Evolutionary conservation across 1,139 yeast species (phyloP), one percentile per base, ranked within the genome.

Genomic region (Geotrichum phurueaensis): DNA sequence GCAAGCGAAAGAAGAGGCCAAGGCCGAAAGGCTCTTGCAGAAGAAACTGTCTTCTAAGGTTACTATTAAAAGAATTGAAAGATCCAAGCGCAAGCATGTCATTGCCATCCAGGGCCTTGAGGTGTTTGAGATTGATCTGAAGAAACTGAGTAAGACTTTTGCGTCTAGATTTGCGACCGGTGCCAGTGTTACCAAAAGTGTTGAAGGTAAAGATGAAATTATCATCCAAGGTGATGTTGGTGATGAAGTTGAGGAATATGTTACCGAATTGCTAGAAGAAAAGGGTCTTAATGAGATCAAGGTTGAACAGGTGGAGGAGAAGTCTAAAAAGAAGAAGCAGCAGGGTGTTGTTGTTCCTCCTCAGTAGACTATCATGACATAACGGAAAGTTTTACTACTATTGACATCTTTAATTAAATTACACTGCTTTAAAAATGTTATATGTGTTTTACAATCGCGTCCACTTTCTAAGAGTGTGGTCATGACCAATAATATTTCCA

Each of bases 151-250:
- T 54, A 94, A 94, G 79, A 86, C 91, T 0, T 90, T 94, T 75
- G 96, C 97, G 0, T 86, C 95, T 50, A 90, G 89, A 73, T 94
- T 92, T 72, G 99, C 99, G 25, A 92, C 98, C 2, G 99, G 99
- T 55, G 95, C 97, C 29, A 85, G 95, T 53, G 97, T 92, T n/a
- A 86, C 92, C 9, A 92, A 92, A 76, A 87, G 86, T 65, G 94
- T 86, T 12, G 98, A 92, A 67, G 92, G 92, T 75, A 88, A 87
- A 71, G 97, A 92, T 65, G 98, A 92, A 71, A 84, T 92, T 61
- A 83, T 90, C 64, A 87, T 92, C 62, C 98, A 92, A 76, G 99
- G 99, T 68, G 99, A 94, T 74, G 95, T 92, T 54, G 87, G 92
- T 65, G 97, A 91, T 67, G 96, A 88, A 70, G 96, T 94, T 27